Base-by-base conservation (phyloP, 495 filamentous ascomycete species). In the Endocarpon pusillum region DNA sequence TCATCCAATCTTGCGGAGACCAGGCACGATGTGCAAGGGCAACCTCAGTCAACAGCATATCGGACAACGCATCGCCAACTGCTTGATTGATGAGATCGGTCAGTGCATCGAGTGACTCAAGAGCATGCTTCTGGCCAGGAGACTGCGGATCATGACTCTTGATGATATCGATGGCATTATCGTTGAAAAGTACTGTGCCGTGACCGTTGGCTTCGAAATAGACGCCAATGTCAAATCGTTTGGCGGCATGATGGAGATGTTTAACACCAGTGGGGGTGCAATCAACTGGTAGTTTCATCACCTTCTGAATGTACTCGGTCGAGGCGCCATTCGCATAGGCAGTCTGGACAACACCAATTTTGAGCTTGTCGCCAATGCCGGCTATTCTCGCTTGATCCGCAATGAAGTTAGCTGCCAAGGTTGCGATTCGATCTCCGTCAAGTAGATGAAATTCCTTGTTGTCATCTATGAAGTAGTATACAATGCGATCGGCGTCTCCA, bases 141-240 rank as follows among this genome's bases (percentile, higher is more conserved):
- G 84, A 93, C 53, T 91, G 76, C 2, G 89, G 86, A 45, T 82
- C 70, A 29, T 75, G 71, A 35, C 61, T 75, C 37, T 69, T 65
- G 59, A 96, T 86, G 19, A 67, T 64, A 43, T 75, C 76, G 7
- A 87, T 51, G 0, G 89, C 85, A 29, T 73, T 67, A 22, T 75
- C 71, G 2, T 83, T 92, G 67, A 97, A 97, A 24, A 94, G 73
- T 17, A 96, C 81, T 17, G 89, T 97, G 35, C 89, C 89, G 53
- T 97, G 89, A 32, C 89, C 89, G 47, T 97, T 97, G 32, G 89
- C 89, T 57, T 97, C 89, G 47, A 97, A 97, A 57, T 97, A 97
- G 34, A 96, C 83, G 26, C 89, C 89, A 33, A 94, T 75, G 47
- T 96, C 91, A 44, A 83, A 91, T 16, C 76, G 77, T 35, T 78